A percentile compares a stretch with the other conserved stretches of the same genome.
Evolutionary conservation across 2,329 filamentous ascomycete genomes (phyloP).

Genomic region (Arthrobotrys iridis): DNA sequence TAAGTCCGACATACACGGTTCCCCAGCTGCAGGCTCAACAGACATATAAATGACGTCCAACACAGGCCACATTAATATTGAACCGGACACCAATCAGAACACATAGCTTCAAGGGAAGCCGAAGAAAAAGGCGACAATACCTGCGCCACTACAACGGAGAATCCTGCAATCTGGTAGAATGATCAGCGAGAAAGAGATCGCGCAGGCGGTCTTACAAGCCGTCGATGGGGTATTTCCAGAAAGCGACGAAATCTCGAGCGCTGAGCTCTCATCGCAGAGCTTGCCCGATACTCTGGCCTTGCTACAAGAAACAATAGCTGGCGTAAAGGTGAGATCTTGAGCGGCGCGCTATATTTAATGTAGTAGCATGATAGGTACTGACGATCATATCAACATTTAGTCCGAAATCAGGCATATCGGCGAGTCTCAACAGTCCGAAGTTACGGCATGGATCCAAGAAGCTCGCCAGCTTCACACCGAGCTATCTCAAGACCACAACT

Average conservation of each 20-base stretch:
- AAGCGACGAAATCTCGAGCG: constrained; percentile 48
- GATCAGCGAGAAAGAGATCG: constrained; percentile 33
- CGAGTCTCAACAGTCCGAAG: constrained; percentile 51
- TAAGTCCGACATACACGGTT: background rate
- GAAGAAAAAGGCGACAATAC: background rate
- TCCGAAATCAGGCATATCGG: constrained; percentile 56
- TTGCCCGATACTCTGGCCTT: constrained; percentile 55
- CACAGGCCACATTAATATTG: constrained; percentile 17
- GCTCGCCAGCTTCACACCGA: constrained; percentile 56
- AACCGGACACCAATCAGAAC: constrained; percentile 28
- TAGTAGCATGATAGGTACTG: background rate
- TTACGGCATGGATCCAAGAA: constrained; percentile 57
- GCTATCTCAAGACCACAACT: constrained; percentile 49
- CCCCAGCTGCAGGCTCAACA: no score
- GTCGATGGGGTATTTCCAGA: constrained; percentile 51
- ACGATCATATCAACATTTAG: constrained; percentile 28
- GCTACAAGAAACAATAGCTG: constrained; percentile 56
- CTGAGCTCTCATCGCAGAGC: constrained; percentile 52
- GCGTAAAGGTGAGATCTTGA: constrained; percentile 20
- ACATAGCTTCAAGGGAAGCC: constrained; percentile 19
- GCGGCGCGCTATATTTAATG: background rate
- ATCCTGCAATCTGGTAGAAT: constrained; percentile 7
- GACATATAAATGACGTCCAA: constrained; percentile 27
- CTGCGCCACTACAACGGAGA: background rate
- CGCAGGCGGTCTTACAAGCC: constrained; percentile 47